Conservation (phyloP, 495 filamentous ascomycete genomes). For the Mycothermus thermophilus region DNA sequence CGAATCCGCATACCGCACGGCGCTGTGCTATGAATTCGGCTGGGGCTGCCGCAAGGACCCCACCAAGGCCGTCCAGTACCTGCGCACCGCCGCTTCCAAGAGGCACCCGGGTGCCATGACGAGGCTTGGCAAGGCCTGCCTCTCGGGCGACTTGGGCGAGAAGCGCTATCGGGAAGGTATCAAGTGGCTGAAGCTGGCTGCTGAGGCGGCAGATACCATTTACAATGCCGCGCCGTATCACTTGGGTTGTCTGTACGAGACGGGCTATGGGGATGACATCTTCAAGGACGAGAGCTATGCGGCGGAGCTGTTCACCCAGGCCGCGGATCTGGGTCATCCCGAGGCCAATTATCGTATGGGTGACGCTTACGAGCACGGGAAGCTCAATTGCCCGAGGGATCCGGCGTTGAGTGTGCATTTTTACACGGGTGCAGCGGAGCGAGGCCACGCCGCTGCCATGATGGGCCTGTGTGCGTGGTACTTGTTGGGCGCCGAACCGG, state of each 20-base stretch:
- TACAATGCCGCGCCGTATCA: slow-evolving; percentile 92
- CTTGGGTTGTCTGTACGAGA: slow-evolving; percentile 73
- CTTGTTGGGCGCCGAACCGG: slow-evolving; percentile 84
- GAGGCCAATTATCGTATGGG: slow-evolving; percentile 78
- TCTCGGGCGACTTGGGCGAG: slow-evolving; percentile 75
- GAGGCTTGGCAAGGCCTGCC: slow-evolving; percentile 76
- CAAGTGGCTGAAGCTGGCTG: slow-evolving; percentile 91
- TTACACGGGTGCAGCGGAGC: slow-evolving; percentile 82
- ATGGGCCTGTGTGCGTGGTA: slow-evolving; percentile 99
- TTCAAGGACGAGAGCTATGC: slow-evolving; percentile 84
- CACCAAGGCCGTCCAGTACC: slow-evolving; percentile 84
- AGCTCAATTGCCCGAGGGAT: slow-evolving; percentile 73
- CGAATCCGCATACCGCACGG: slow-evolving; percentile 87
- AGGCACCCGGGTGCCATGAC: slow-evolving; percentile 92
- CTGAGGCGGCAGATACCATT: slow-evolving; percentile 75
- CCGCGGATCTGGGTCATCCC: slow-evolving; percentile 78
- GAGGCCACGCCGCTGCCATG: slow-evolving; percentile 79
- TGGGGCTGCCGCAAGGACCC: slow-evolving; percentile 87
- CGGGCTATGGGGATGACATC: slow-evolving; percentile 80
- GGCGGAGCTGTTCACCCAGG: slow-evolving; percentile 85
- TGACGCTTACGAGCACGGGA: slow-evolving; percentile 93
- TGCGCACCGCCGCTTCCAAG: slow-evolving; percentile 78
- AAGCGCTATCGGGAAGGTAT: slow-evolving; percentile 83
- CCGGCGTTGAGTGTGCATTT: slow-evolving; percentile 93
- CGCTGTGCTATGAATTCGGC: slow-evolving; percentile 93